A percentile compares a stretch with the other conserved stretches of the same genome.
Evolutionary conservation across 495 filamentous ascomycete species (phyloP).

Genomic region (Neurospora sp.): DNA sequence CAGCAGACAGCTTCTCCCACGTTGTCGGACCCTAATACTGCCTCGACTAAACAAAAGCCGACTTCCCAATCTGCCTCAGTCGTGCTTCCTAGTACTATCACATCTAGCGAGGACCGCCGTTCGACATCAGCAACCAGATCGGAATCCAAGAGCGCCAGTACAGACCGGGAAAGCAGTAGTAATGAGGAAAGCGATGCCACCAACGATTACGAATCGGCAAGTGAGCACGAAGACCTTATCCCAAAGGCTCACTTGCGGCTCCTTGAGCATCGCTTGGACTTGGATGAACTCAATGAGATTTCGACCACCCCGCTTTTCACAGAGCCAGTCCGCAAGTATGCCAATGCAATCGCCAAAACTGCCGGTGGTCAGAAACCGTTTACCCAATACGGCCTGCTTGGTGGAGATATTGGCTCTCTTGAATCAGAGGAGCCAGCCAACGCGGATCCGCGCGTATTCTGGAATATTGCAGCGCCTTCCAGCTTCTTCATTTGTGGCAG

Average conservation of each 20-base stretch:
- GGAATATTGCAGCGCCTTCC: conserved; percentile 59
- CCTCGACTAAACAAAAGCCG: background rate
- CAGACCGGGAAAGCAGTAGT: background rate
- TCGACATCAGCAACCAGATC: background rate
- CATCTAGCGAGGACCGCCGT: background rate
- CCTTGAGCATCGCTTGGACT: conserved; percentile 8
- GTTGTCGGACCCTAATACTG: background rate
- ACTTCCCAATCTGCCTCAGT: background rate
- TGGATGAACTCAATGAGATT: conserved; percentile 25
- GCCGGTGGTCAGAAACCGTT: conserved; percentile 10
- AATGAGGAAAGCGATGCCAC: background rate
- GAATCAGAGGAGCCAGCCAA: background rate
- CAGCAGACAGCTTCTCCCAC: background rate
- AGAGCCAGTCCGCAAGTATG: conserved; percentile 23
- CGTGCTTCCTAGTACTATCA: background rate
- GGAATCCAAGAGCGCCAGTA: background rate
- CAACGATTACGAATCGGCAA: background rate
- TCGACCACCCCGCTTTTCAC: conserved; percentile 30
- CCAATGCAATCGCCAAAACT: background rate
- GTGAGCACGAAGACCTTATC: background rate
- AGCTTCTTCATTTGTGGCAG: conserved; percentile 68
- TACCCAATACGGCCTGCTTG: conserved; percentile 34
- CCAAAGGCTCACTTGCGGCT: conserved; percentile 9
- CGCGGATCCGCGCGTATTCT: conserved; percentile 45
- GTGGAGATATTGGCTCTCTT: conserved; percentile 15